These are phyloP conservation scores for Lophium mytilinum DNA, from an alignment of 495 filamentous ascomycete species.

Conservation along the genomic window DNA sequence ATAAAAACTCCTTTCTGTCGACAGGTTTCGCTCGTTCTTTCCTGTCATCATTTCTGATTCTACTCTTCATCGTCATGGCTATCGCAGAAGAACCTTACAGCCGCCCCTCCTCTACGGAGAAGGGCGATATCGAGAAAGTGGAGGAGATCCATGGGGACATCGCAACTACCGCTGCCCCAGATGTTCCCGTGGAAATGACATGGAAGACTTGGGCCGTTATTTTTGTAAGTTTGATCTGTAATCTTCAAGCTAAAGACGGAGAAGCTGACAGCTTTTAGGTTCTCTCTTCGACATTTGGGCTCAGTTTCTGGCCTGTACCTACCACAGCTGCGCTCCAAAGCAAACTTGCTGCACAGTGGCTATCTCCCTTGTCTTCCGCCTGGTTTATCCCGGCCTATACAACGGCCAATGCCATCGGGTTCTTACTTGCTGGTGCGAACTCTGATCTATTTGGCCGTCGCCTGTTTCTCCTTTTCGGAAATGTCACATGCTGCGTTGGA, in stretches of 20 bases:
- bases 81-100: not conserved
- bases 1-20: too few relatives aligned
- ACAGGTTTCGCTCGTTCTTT: too few relatives aligned
- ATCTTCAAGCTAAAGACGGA: not conserved
- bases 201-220: slow-evolving; percentile 29
- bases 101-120: slow-evolving; percentile 5
- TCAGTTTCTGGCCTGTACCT: slow-evolving; percentile 24
- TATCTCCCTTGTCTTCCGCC: slow-evolving; percentile 1
- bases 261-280: slow-evolving; percentile 1
- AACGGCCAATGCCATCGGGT: slow-evolving; percentile 21
- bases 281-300: slow-evolving; percentile 23
- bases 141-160: slow-evolving; percentile 1
- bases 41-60: not conserved
- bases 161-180: not conserved
- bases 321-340: slow-evolving; percentile 20
- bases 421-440: slow-evolving; percentile 25
- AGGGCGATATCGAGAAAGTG: slow-evolving; percentile 13
- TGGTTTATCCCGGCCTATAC: slow-evolving; percentile 24
- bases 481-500: slow-evolving; percentile 20
- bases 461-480: slow-evolving; percentile 23
- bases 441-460: slow-evolving; percentile 28
- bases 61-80: slow-evolving; percentile 3
- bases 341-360: slow-evolving; percentile 3
- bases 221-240: slow-evolving; percentile 14
- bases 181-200: not conserved